Base-by-base conservation (phyloP, 495 filamentous ascomycete species). In the Ramalina peruviana region DNA sequence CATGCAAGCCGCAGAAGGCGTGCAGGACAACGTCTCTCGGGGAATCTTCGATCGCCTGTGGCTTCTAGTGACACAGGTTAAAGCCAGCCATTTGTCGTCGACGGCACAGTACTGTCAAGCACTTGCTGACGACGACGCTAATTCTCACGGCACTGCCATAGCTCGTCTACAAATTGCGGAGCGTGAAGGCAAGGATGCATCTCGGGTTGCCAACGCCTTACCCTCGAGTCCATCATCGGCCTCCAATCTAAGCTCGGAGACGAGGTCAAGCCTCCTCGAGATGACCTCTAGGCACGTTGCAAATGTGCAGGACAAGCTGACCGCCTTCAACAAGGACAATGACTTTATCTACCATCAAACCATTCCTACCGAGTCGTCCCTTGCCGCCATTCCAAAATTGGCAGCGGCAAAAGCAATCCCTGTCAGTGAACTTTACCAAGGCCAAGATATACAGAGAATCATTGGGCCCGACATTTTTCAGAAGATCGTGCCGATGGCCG, bases 341-440 rank as follows among this genome's bases (percentile, higher is more conserved):
- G 92, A 98, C 60, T 95, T 90, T 61, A 96, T 98, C 58, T 98
- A 97, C 58, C 92, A 98, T 63, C 87, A 96, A 53, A 79, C 79
- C 0, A 80, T 98, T 16, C 90, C 92, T 0, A 81, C 78, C 15
- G 90, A 95, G 63, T 84, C 86, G 12, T 78, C 77, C 40, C 71
- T 98, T 13, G 70, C 83, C 7, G 72, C 82, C 15, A 83, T 98
- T 46, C 79, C 89, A 3, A 98, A 97, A 62, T 74, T 97, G 10
- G 86, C 89, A 26, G 92, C 93, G 1, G 90, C 93, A n/a, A 98
- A 97, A 65, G 87, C 93, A 15, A 97, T 97, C 46, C 88, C 93
- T 0, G 92, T 98, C 37, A 89, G 86, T 64, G 92, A 98, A 62
- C 72, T 98, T 2, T 98, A 98, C 58, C 86, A 92, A 54, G 89